These are phyloP conservation scores for Gossypium anomalum DNA, from an alignment of 345 rosid genomes.

Conservation along the genomic window DNA sequence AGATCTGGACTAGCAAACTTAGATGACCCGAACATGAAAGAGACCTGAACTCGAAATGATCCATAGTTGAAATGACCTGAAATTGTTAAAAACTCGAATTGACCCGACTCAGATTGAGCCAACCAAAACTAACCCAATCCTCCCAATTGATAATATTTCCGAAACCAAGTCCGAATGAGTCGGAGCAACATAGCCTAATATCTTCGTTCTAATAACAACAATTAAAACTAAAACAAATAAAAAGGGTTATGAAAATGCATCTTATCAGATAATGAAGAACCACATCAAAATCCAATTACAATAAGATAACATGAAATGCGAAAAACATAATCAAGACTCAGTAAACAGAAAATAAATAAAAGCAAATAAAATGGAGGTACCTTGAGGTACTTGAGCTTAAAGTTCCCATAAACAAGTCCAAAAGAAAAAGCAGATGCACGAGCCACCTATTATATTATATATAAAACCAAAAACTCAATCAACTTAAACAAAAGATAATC, in stretches of 20 bases:
- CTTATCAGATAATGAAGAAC: background rate
- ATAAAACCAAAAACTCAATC: background rate
- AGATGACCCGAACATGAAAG: too few relatives aligned
- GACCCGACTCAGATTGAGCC: too few relatives aligned
- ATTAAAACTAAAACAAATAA: background rate
- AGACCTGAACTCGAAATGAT: too few relatives aligned
- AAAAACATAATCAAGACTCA: background rate
- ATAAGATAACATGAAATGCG: background rate
- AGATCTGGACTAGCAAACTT: too few relatives aligned
- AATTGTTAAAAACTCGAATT: too few relatives aligned
- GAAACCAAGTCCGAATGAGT: background rate
- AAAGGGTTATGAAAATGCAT: background rate
- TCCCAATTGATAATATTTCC: too few relatives aligned
- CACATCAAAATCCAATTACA: background rate
- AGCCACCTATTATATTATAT: constrained; percentile 63
- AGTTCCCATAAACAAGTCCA: constrained; percentile 71
- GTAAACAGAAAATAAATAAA: background rate
- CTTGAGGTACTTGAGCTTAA: constrained; percentile 82
- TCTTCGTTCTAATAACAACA: too few relatives aligned
- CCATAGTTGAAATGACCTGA: too few relatives aligned
- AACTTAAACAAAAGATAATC: background rate
- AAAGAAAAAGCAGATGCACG: constrained; percentile 74
- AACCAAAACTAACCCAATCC: too few relatives aligned
- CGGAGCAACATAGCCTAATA: background rate
- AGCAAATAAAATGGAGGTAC: constrained; percentile 19